Base-by-base conservation (phyloP, 129 eudicot species). In the Lonicera japonica region DNA sequence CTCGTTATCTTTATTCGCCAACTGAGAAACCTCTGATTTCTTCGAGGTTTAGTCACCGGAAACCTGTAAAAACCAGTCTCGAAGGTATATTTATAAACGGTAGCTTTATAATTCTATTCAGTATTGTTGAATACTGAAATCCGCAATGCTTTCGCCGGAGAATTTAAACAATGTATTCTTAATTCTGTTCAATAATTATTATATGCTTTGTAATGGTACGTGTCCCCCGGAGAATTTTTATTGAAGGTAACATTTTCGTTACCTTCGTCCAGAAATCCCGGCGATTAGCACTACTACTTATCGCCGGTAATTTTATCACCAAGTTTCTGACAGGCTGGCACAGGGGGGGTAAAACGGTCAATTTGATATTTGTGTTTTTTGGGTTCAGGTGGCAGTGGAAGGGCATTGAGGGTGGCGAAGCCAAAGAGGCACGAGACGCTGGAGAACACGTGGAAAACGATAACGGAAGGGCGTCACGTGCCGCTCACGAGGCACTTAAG, bases 371-470 rank as follows among this genome's bases (percentile, higher is more conserved):
- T 5, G 11, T 47, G 1, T 6, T 29, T 52, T 56, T 48, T n/a
- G n/a, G n/a, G n/a, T n/a, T 51, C 73, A 86, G 95, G 89, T 47
- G 82, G 73, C 39, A 43, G 36, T 29, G 36, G 36, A 29, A 79
- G 45, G 64, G 76, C 81, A n/a, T 22, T 72, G 66, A 43, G 76
- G 60, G 86, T 83, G 70, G 36, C 81, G 50, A 77, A 77, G 39
- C 77, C 80, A 8, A 77, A 54, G 63, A 73, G 63, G 70, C 83
- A 77, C 17, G 95, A 86, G 56, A 83, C 95, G 12, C 52, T 86
- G 47, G 95, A 86, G 80, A 80, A 50, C 77, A 86, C 95, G 18
- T 86, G 95, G 95, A 86, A 73, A 58, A 65, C 77, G 51, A 86
- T 86, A 70, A 83, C 90, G 20, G 90, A 82, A 55, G 86, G 87